phyloP scores from a whole-genome alignment of 2,329 filamentous ascomycete species.

The Pseudogymnoascus sp. region DNA sequence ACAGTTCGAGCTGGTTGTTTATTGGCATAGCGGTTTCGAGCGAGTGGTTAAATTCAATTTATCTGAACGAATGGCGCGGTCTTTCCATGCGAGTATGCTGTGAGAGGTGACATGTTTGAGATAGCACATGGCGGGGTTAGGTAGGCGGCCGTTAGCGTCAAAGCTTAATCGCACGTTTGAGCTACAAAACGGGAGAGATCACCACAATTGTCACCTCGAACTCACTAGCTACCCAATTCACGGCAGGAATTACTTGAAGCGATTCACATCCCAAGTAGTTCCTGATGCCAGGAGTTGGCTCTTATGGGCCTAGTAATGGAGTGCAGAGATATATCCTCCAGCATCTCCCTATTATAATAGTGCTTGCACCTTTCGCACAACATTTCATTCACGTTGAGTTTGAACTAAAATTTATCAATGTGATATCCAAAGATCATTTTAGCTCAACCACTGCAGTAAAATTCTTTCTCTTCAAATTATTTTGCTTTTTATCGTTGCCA shows the following conservation, averaged over 20 bases:
- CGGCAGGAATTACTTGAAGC: neutral
- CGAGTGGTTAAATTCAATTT: neutral
- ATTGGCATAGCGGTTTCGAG: neutral
- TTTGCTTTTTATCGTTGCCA: neutral
- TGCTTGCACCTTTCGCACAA: neutral
- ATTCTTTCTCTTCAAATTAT: neutral
- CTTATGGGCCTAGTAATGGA: neutral
- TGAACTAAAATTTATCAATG: neutral
- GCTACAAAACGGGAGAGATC: neutral
- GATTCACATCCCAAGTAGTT: neutral
- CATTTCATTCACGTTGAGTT: neutral
- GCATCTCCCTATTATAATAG: neutral
- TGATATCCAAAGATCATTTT: neutral
- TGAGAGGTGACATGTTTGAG: neutral
- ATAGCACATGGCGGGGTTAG: slow-evolving; percentile 3
- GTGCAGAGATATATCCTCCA: neutral
- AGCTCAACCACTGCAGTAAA: neutral
- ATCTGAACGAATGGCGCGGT: neutral
- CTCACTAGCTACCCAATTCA: neutral
- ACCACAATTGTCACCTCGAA: neutral
- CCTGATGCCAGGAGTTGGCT: neutral
- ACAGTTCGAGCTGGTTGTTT: neutral
- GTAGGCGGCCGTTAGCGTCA: neutral
- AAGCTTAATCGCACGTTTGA: neutral
- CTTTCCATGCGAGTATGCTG: neutral